Evolutionary conservation across 2,329 filamentous ascomycete species (phyloP).

Genomic region (Botrytis porri): DNA sequence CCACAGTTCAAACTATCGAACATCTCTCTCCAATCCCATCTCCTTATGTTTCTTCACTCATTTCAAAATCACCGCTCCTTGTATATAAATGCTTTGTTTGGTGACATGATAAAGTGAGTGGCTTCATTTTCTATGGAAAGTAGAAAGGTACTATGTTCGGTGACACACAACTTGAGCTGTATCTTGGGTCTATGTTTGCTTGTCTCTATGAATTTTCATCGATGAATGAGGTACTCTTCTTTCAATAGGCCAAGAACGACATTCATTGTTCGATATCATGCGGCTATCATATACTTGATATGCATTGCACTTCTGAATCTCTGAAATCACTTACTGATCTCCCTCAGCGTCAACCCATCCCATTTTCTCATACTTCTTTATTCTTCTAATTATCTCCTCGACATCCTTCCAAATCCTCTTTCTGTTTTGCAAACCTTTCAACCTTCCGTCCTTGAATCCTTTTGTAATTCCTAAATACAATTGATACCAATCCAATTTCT

Average conservation of each 20-base stretch:
- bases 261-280: not conserved
- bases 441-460: constrained; percentile 21
- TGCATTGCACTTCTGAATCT: not conserved
- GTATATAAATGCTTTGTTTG: not conserved
- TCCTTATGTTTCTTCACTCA: not conserved
- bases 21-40: too few relatives aligned
- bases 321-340: not conserved
- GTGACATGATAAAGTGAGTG: not conserved
- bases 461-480: constrained; percentile 29
- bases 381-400: constrained; percentile 23
- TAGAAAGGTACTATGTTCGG: not conserved
- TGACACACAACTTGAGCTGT: not conserved
- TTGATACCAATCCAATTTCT: constrained; percentile 30
- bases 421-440: constrained; percentile 34
- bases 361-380: not conserved
- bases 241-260: accelerated
- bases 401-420: constrained; percentile 32
- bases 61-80: too few relatives aligned
- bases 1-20: too few relatives aligned
- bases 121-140: accelerated
- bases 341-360: not conserved
- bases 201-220: not conserved
- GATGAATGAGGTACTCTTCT: not conserved
- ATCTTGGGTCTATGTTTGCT: not conserved
- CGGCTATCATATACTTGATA: not conserved